These are phyloP conservation scores for Globisporangium okanoganense DNA, from an alignment of 352 stramenopile genomes.

Conservation along the genomic window DNA sequence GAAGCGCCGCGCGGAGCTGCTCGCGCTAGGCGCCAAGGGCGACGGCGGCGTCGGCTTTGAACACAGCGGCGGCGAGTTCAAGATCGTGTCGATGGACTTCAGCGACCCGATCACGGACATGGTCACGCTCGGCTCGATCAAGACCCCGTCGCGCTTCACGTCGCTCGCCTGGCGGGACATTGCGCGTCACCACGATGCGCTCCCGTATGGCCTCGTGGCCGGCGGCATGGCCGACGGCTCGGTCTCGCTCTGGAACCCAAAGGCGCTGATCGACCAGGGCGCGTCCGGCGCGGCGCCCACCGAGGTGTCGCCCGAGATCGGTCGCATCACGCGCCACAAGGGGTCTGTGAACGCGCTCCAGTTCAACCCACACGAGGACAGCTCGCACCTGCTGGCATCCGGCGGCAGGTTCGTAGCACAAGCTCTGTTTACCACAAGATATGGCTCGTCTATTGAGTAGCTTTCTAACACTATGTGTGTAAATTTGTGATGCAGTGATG, in stretches of 20 bases:
- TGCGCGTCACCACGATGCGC: slow-evolving; percentile 65
- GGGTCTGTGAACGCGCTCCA: slow-evolving; percentile 91
- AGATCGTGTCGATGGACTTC: slow-evolving; percentile 94
- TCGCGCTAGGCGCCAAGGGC: slow-evolving; percentile 92
- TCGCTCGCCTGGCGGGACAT: slow-evolving; percentile 92
- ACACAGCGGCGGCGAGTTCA: slow-evolving; percentile 96
- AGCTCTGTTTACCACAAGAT: not conserved
- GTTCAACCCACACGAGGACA: slow-evolving; percentile 95
- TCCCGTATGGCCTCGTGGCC: slow-evolving; percentile 91
- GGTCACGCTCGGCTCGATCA: slow-evolving; percentile 80
- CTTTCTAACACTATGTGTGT: not conserved
- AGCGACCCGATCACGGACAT: slow-evolving; percentile 64
- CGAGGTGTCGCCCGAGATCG: slow-evolving; percentile 58
- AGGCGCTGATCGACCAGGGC: slow-evolving; percentile 70
- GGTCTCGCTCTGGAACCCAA: slow-evolving; percentile 96
- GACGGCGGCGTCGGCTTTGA: slow-evolving; percentile 95
- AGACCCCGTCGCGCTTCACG: slow-evolving; percentile 92
- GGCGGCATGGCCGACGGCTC: slow-evolving; percentile 96
- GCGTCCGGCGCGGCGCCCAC: slow-evolving; percentile 25
- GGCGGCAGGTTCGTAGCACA: slow-evolving; percentile 56
- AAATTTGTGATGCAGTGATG: slow-evolving; percentile 64
- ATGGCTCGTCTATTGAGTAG: not conserved
- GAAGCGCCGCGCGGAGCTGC: slow-evolving; percentile 64
- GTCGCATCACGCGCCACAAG: slow-evolving; percentile 82
- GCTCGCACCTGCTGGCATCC: slow-evolving; percentile 90